Evolutionary conservation across 177 flowering plant species (phyloP).

Genomic region (Telopea speciosissima): DNA sequence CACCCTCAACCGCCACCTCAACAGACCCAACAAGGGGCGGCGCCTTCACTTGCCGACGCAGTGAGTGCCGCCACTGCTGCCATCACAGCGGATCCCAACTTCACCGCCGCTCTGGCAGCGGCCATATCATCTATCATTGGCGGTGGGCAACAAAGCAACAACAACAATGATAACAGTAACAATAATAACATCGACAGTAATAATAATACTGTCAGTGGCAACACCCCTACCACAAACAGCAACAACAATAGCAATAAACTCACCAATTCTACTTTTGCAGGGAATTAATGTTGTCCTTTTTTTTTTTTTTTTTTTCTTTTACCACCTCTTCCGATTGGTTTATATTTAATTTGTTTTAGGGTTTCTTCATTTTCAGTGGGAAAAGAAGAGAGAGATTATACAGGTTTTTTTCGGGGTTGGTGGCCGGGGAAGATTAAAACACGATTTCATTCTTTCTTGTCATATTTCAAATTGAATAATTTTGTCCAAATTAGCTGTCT

Average conservation of each 20-base stretch:
- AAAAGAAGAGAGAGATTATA: conserved; percentile 6
- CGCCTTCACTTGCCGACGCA: conserved; percentile 26
- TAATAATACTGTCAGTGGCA: not conserved
- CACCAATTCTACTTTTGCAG: conserved; percentile 11
- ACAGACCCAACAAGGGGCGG: conserved; percentile 9
- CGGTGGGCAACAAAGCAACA: conserved; percentile 15
- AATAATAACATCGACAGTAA: conserved; percentile 3
- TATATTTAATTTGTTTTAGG: not conserved
- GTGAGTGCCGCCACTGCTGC: conserved; percentile 43
- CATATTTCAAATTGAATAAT: not conserved
- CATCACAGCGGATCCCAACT: conserved; percentile 53
- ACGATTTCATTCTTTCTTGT: conserved; percentile 3
- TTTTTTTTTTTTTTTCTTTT: not conserved
- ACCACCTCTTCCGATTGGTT: not conserved
- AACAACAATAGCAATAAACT: conserved; percentile 6
- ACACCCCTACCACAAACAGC: not conserved
- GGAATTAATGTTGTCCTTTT: not conserved
- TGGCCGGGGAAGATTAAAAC: not conserved
- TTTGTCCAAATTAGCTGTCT: not conserved
- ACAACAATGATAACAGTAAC: not conserved
- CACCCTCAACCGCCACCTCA: not conserved
- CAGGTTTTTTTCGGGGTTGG: not conserved
- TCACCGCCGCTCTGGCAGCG: conserved; percentile 58
- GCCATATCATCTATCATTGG: conserved; percentile 57
- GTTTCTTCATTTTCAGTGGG: not conserved